phyloP scores from a whole-genome alignment of 2,329 filamentous ascomycete species.

The Tolypocladium inflatum region DNA sequence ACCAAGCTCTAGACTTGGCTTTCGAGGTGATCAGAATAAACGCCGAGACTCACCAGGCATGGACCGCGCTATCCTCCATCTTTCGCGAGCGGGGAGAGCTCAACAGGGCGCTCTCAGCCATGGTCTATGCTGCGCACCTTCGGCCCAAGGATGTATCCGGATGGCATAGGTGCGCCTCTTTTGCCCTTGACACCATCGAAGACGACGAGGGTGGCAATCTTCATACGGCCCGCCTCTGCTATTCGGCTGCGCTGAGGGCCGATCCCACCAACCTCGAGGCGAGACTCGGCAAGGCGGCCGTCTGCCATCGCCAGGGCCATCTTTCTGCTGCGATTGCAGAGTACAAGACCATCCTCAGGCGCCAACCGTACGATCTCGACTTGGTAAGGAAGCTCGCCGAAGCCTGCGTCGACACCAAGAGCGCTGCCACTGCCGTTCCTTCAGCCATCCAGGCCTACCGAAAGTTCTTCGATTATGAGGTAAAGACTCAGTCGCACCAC shows the following conservation, averaged over 20 bases:
- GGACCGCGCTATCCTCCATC: conserved; percentile 52
- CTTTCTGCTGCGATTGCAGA: conserved; percentile 44
- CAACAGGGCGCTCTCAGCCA: conserved; percentile 47
- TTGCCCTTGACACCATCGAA: conserved; percentile 40
- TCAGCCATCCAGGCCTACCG: conserved; percentile 39
- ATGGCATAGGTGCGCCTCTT: conserved; percentile 51
- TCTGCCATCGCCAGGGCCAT: conserved; percentile 47
- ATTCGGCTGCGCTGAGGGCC: conserved; percentile 47
- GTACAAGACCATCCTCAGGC: conserved; percentile 45
- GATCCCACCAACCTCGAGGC: conserved; percentile 48
- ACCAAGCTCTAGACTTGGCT: conserved; percentile 47
- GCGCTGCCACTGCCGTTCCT: conserved; percentile 26
- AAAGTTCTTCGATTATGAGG: conserved; percentile 33
- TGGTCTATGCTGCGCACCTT: conserved; percentile 53
- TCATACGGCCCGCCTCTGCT: conserved; percentile 48
- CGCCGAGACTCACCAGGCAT: conserved; percentile 56
- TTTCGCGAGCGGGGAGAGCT: conserved; percentile 50
- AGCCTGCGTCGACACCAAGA: conserved; percentile 42
- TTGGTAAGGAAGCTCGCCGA: conserved; percentile 47
- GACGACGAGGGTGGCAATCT: conserved; percentile 38
- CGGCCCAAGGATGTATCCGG: conserved; percentile 49
- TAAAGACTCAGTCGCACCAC: conserved; percentile 19
- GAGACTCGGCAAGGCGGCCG: conserved; percentile 48
- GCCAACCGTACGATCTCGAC: conserved; percentile 42
- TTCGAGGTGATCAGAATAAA: conserved; percentile 60